Base-by-base conservation (phyloP, 2,329 filamentous ascomycete species). In the Calonectria henricotiae region DNA sequence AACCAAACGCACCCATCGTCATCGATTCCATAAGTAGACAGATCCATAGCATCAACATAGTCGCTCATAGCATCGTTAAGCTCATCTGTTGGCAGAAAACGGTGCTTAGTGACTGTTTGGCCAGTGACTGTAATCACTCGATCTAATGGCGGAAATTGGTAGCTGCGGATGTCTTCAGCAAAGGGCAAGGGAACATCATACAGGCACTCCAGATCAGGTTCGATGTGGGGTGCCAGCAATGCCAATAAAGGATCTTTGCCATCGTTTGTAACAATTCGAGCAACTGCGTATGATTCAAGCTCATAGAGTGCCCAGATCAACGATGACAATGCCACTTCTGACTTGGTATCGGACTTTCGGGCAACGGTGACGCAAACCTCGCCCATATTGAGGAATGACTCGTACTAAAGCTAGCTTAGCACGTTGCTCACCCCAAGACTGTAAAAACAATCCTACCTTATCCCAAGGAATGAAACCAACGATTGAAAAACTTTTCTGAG, bases 11-110 rank as follows among this genome's bases (percentile, higher is more conserved):
- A 93, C 90, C 92, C 94, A 49, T 95, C 89, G 54, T 96, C 93
- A 76, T 97, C 92, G 54, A 86, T 88, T 11, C 88, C 92, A 77
- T 92, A 90, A 0, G 82, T 86, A 1, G 92, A 92, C 2, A 99
- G 85, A 77, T 98, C 95, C 96, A 99, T 98, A 8, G 90, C 90
- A 80, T 98, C 94, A 8, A 99, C 94, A 75, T 96, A 98, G 73
- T 94, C 90, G 80, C 91, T 92, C 95, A 99, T 98, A 1, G 94
- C 92, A 60, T 92, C 85, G 65, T 90, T 88, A 27, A 99, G 86
- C 37, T 93, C 90, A 2, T 93, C 87, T 11, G 86, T 91, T 0
- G 96, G 96, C 2, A 99, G 86, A 70, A 97, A 91, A 41, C 94
- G 92, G 74, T 99, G 95, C 76, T 96, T 91, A 12, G 89, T 93